Conservation (phyloP, 2,329 filamentous ascomycete genomes). For the Cladophialophora immunda region DNA sequence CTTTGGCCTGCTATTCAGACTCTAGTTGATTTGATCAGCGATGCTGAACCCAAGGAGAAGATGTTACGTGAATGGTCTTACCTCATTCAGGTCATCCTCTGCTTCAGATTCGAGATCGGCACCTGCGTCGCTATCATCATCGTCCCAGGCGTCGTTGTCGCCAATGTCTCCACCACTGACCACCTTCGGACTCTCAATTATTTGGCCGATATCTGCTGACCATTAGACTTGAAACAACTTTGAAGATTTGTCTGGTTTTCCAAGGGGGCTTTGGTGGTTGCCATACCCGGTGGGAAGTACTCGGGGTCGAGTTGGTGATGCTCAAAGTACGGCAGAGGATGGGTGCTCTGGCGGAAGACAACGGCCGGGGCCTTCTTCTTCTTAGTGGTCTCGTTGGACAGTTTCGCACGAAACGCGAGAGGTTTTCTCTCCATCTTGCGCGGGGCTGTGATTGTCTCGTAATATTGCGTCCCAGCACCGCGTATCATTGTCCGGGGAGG, state of each 20-base stretch:
- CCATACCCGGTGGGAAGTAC: constrained; percentile 38
- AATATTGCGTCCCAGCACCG: neutral
- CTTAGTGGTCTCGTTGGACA: neutral
- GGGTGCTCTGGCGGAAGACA: constrained; percentile 26
- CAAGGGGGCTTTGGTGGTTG: neutral
- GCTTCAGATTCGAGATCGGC: constrained; percentile 33
- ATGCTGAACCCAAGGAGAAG: neutral
- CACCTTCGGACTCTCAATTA: constrained; percentile 29
- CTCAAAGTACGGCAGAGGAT: constrained; percentile 40
- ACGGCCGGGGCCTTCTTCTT: constrained; percentile 17
- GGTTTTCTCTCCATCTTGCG: neutral
- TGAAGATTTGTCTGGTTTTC: neutral
- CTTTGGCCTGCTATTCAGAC: constrained; percentile 17
- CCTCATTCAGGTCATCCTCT: constrained; percentile 21
- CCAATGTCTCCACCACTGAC: constrained; percentile 4
- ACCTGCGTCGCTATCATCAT: constrained; percentile 31
- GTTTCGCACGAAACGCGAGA: constrained; percentile 3
- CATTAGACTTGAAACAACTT: neutral
- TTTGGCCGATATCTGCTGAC: constrained; percentile 14
- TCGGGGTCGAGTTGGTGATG: constrained; percentile 39
- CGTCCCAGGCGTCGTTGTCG: constrained; percentile 29
- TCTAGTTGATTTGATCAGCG: neutral
- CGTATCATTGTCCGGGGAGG: neutral
- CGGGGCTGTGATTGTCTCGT: neutral
- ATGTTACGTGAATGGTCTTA: neutral